A percentile compares a stretch with the other conserved stretches of the same genome.
Conservation (phyloP, 768 basidiomycete species). For the Lactarius akahatsu region DNA sequence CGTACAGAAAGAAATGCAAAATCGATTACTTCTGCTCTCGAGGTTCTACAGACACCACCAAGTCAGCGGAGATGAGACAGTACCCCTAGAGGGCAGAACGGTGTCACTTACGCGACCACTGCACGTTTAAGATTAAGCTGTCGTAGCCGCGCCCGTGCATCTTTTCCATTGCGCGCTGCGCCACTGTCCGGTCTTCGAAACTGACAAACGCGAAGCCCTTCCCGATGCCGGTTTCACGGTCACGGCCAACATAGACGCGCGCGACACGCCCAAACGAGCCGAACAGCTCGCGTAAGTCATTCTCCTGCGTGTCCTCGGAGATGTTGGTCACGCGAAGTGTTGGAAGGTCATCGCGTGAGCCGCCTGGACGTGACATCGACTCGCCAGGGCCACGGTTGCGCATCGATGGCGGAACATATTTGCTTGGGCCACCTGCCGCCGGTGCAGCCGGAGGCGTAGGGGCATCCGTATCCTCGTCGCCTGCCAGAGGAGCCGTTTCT, state of each 20-base stretch:
- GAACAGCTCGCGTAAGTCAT: slow-evolving; percentile 91
- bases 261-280: slow-evolving; percentile 80
- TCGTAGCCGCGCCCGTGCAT: slow-evolving; percentile 91
- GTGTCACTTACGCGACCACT: slow-evolving; percentile 58
- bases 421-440: slow-evolving; percentile 27
- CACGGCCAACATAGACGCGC: slow-evolving; percentile 91
- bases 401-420: slow-evolving; percentile 31
- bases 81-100: not conserved
- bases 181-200: slow-evolving; percentile 78
- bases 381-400: slow-evolving; percentile 30
- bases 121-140: slow-evolving; percentile 75
- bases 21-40: slow-evolving; percentile 37
- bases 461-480: slow-evolving; percentile 40
- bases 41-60: slow-evolving; percentile 35
- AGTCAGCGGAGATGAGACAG: slow-evolving; percentile 4
- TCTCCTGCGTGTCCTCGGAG: slow-evolving; percentile 92
- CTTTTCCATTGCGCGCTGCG: slow-evolving; percentile 88
- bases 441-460: slow-evolving; percentile 20
- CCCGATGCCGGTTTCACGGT: slow-evolving; percentile 90
- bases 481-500: slow-evolving; percentile 43
- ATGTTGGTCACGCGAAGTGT: slow-evolving; percentile 97
- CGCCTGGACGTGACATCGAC: slow-evolving; percentile 36
- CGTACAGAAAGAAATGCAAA: slow-evolving; percentile 7
- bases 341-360: slow-evolving; percentile 84
- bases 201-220: slow-evolving; percentile 98